These are phyloP conservation scores for Phaeosphaeria sp. DNA, from an alignment of 2,329 filamentous ascomycete genomes.

Conservation along the genomic window DNA sequence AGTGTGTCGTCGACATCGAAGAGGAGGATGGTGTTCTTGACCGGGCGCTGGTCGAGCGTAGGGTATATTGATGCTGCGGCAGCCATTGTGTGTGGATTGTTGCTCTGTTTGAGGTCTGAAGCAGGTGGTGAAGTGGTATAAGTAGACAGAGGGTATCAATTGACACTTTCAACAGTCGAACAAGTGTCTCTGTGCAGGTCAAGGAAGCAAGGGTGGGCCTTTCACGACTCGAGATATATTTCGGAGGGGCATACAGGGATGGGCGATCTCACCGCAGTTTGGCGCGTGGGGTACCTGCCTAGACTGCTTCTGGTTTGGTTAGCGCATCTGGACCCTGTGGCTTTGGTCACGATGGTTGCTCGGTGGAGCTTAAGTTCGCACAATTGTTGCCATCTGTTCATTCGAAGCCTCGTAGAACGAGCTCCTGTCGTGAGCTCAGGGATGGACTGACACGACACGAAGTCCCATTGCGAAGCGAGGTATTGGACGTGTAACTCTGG, in stretches of 20 bases:
- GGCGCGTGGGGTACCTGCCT: slow-evolving; percentile 22
- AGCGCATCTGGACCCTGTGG: slow-evolving; percentile 9
- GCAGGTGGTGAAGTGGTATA: background rate
- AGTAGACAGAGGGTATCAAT: background rate
- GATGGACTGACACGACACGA: background rate
- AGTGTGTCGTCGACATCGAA: slow-evolving; percentile 97
- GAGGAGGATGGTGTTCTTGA: slow-evolving; percentile 92
- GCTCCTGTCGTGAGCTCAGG: background rate
- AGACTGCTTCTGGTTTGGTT: slow-evolving; percentile 15
- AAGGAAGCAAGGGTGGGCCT: slow-evolving; percentile 16
- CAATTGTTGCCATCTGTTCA: slow-evolving; percentile 10
- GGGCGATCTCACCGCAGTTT: slow-evolving; percentile 28
- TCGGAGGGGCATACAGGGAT: slow-evolving; percentile 32
- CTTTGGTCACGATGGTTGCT: slow-evolving; percentile 14
- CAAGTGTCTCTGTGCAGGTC: slow-evolving; percentile 6
- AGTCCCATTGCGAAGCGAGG: background rate
- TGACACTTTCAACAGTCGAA: background rate
- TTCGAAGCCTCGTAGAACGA: slow-evolving; percentile 1
- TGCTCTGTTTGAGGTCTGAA: background rate
- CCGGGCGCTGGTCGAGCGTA: slow-evolving; percentile 79
- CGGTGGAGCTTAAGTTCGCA: slow-evolving; percentile 6
- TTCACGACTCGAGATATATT: slow-evolving; percentile 13
- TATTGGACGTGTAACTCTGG: slow-evolving; percentile 9
- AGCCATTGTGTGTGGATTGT: slow-evolving; percentile 40
- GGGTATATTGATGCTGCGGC: slow-evolving; percentile 64